A percentile compares a stretch with the other conserved stretches of the same genome.
Evolutionary conservation across 352 stramenopile genomes (phyloP).

Genomic region (Plasmopara muralis): DNA sequence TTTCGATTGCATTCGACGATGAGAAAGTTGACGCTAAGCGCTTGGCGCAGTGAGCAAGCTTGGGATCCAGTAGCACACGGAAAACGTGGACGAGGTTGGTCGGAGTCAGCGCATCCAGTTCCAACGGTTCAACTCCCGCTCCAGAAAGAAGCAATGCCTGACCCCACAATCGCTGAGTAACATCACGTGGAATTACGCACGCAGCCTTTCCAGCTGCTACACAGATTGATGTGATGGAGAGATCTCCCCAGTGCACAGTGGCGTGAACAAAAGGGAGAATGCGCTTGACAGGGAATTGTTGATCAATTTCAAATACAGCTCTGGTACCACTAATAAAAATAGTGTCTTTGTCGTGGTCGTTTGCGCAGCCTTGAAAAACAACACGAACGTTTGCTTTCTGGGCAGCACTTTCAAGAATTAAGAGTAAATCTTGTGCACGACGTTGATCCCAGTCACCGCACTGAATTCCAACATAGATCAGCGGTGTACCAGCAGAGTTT

Average conservation of each 20-base stretch:
- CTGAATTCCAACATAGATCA: conserved; percentile 52
- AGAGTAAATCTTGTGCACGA: conserved; percentile 34
- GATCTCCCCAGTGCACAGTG: conserved; percentile 50
- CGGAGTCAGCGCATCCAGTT: conserved; percentile 34
- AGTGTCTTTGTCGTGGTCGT: conserved; percentile 17
- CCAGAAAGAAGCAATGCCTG: conserved; percentile 39
- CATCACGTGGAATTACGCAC: conserved; percentile 43
- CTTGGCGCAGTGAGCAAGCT: conserved; percentile 33
- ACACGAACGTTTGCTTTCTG: conserved; percentile 31
- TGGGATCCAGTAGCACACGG: conserved; percentile 25
- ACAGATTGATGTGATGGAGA: conserved; percentile 45
- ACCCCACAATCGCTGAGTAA: conserved; percentile 45
- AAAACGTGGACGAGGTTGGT: conserved; percentile 42
- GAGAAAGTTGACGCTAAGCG: conserved; percentile 37
- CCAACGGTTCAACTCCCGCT: conserved; percentile 35
- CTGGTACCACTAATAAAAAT: conserved; percentile 31
- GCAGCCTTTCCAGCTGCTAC: conserved; percentile 38
- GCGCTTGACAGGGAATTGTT: too few species aligned
- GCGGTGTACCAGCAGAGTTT: conserved; percentile 14
- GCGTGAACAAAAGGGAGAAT: conserved; percentile 20
- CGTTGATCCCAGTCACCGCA: conserved; percentile 40
- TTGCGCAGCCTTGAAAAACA: conserved; percentile 53
- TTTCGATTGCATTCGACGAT: conserved; percentile 31
- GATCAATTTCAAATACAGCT: conserved; percentile 43
- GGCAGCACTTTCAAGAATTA: conserved; percentile 38